Conservation (phyloP, 1,284 basidiomycete species). For the Malassezia restricta region DNA sequence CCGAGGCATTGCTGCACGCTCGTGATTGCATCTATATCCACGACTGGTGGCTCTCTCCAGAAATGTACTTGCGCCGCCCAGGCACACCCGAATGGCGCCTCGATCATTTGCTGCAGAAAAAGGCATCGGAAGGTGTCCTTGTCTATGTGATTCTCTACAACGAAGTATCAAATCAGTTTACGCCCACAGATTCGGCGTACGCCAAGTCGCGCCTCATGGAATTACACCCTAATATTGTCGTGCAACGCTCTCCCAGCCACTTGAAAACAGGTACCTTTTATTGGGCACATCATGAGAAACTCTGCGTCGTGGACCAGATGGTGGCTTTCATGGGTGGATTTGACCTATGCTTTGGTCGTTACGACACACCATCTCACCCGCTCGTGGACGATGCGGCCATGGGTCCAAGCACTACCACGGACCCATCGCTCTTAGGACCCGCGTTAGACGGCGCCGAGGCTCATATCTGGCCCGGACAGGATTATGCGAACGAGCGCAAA, state of each 20-base stretch:
- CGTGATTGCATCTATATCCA: constrained; percentile 56
- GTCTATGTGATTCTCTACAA: constrained; percentile 77
- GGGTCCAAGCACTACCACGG: constrained; percentile 14
- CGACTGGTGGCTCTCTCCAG: constrained; percentile 50
- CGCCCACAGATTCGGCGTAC: constrained; percentile 57
- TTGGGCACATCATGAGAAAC: constrained; percentile 89
- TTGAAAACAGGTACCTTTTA: constrained; percentile 95
- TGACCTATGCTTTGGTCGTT: constrained; percentile 59
- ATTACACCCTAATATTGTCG: constrained; percentile 84
- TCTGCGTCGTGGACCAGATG: constrained; percentile 92
- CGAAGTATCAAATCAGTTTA: constrained; percentile 94
- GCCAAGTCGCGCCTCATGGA: constrained; percentile 74
- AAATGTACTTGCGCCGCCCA: constrained; percentile 71
- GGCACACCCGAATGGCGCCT: constrained; percentile 74
- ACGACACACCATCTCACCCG: constrained; percentile 83
- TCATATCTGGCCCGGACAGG: constrained; percentile 78
- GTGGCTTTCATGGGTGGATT: constrained; percentile 97
- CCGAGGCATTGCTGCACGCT: constrained; percentile 77
- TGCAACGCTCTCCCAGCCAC: constrained; percentile 92
- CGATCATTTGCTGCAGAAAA: constrained; percentile 74
- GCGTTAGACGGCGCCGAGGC: constrained; percentile 51
- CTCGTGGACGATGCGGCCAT: constrained; percentile 64
- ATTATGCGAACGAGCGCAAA: constrained; percentile 82
- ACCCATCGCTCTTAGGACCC: constrained; percentile 26
- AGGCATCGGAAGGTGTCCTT: constrained; percentile 90